These are phyloP conservation scores for Aureobasidium zeae DNA, from an alignment of 2,329 filamentous ascomycete species.

Conservation along the genomic window DNA sequence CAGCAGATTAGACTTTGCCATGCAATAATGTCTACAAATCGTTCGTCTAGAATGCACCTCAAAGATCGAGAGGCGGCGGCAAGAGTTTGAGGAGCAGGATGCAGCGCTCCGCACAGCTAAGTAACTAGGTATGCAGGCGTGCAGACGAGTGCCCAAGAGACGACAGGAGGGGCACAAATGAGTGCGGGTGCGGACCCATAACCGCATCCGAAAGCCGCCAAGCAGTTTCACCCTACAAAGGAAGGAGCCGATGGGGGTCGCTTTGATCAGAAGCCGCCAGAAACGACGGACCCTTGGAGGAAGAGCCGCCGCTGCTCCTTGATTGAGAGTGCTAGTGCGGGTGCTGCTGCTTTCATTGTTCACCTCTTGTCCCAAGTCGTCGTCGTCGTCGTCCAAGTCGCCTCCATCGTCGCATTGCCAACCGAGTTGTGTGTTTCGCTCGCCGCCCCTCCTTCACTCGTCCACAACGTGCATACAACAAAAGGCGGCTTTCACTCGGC, in stretches of 20 bases:
- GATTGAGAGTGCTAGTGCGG: conserved; percentile 3
- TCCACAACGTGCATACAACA: conserved; percentile 4
- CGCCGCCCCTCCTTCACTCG: conserved; percentile 7
- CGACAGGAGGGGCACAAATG: too few species aligned
- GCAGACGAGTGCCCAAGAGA: too few species aligned
- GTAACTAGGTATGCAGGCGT: too few species aligned
- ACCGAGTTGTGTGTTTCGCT: background rate
- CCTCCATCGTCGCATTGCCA: background rate
- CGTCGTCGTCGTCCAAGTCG: background rate
- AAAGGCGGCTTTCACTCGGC: conserved; percentile 10
- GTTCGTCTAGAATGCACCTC: too few species aligned
- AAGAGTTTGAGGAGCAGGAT: too few species aligned
- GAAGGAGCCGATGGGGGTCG: conserved; percentile 9
- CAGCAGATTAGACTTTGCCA: too few species aligned
- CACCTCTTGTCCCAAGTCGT: conserved; percentile 4
- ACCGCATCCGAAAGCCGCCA: background rate
- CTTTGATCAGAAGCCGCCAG: background rate
- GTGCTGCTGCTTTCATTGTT: conserved; percentile 10
- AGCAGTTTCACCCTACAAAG: conserved; percentile 9
- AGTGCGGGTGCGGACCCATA: background rate
- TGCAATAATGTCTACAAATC: too few species aligned
- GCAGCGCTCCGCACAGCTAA: too few species aligned
- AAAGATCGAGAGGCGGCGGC: too few species aligned
- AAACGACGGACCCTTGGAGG: conserved; percentile 5
- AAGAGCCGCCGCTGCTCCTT: conserved; percentile 1